Conservation (phyloP, 164 flowering plant species). For the Aristolochia contorta region DNA sequence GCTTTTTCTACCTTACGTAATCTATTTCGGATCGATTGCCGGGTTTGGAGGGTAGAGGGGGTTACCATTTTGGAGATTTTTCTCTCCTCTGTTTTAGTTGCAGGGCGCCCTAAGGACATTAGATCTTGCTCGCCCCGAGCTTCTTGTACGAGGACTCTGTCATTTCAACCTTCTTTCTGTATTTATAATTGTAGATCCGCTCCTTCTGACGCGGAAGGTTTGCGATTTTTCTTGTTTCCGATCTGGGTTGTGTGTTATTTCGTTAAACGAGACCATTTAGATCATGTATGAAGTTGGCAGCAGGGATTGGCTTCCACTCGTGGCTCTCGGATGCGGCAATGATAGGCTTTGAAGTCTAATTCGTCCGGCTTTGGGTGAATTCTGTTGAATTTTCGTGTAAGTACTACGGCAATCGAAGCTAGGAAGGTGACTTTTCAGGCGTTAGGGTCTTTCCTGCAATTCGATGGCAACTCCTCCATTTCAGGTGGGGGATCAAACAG, state of each 20-base stretch:
- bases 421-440: slow-evolving; percentile 1
- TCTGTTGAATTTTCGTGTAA: not conserved
- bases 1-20: not conserved
- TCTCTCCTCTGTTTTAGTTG: slow-evolving; percentile 6
- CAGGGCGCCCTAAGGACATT: slow-evolving; percentile 9
- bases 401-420: not conserved
- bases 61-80: not conserved
- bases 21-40: not conserved
- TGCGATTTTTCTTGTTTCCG: slow-evolving; percentile 1
- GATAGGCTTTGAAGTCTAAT: not conserved
- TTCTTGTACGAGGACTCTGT: not conserved
- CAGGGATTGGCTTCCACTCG: no score
- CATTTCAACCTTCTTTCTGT: slow-evolving; percentile 3
- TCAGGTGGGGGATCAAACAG: slow-evolving; percentile 46
- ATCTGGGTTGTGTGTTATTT: slow-evolving; percentile 1
- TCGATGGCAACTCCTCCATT: slow-evolving; percentile 37
- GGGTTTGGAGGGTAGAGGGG: slow-evolving; percentile 1
- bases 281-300: not conserved
- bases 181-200: slow-evolving; percentile 2
- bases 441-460: slow-evolving; percentile 4
- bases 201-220: slow-evolving; percentile 2
- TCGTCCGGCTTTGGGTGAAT: not conserved
- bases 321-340: not conserved
- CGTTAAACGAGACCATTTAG: not conserved
- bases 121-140: slow-evolving; percentile 24